Evolutionary conservation across 371 early-diverging fungal species (phyloP), one percentile per base, ranked within the genome.

Genomic region (Rhizopus arrhizus): DNA sequence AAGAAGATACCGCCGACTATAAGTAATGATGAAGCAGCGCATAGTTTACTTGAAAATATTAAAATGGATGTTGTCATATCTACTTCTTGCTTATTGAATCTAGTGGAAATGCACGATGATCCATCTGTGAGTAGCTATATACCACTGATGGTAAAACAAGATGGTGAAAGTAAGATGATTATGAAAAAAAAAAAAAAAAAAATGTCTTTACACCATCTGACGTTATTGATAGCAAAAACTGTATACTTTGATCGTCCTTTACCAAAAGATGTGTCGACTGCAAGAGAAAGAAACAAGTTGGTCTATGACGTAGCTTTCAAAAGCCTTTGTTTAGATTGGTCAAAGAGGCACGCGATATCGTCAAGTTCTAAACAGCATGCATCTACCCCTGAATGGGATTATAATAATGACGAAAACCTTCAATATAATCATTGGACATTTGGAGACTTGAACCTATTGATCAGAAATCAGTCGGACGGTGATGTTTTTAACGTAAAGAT

Each of bases 391-490:
- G 36, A 33, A n/a, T 15, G 38, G 36, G 13, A 50, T 12, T 34
- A 15, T 2, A 34, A 35, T 10, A 13, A 49, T 36, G 57, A 69
- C 35, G 69, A 69, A 28, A 65, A 69, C 31, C 45, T 61, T 5
- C 61, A 58, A 10, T 69, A 69, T 31, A 69, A 64, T 15, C 5
- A 58, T 5, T 69, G 69, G 69, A 59, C 15, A 7, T 69, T 69
- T 56, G 69, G 69, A 13, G 62, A 61, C 33, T 40, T 70, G 51
- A 58, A 59, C 33, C 51, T 65, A 8, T 16, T 70, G 10, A 58
- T 70, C 31, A 48, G 66, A 38, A 52, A 62, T 49, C 65, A 64
- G 47, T 40, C 58, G 3, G 64, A 64, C 45, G 67, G 64, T 38
- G 62, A 64, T 6, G 13, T 61, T 5, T 8, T 10, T 4, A 9